A percentile compares a stretch with the other conserved stretches of the same genome.
Evolutionary conservation across 2,329 filamentous ascomycete species (phyloP).

Genomic region (Fusarium sp.): DNA sequence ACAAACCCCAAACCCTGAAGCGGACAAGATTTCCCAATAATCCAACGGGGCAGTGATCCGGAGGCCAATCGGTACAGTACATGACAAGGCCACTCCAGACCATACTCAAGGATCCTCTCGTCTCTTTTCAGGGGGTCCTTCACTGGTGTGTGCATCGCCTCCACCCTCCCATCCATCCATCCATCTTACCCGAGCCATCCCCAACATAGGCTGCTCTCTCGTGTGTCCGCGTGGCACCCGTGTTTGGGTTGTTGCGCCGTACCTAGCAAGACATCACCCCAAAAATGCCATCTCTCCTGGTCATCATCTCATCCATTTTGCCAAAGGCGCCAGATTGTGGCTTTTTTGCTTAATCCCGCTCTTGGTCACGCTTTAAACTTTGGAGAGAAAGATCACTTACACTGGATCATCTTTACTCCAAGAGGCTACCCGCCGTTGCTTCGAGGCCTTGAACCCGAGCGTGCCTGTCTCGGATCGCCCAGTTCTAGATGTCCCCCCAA

Average conservation of each 20-base stretch:
- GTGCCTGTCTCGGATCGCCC: constrained; percentile 4
- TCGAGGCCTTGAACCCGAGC: constrained; percentile 13
- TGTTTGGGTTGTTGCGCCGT: not conserved
- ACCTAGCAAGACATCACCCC: not conserved
- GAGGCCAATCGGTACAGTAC: constrained; percentile 22
- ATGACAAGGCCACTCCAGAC: not conserved
- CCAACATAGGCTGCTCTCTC: constrained; percentile 24
- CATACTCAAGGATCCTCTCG: constrained; percentile 12
- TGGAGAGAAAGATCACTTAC: not conserved
- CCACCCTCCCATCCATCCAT: constrained; percentile 25
- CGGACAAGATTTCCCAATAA: constrained; percentile 20
- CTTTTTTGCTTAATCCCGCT: constrained; percentile 1
- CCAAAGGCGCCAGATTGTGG: not conserved
- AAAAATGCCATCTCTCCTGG: not conserved
- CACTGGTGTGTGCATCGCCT: constrained; percentile 23
- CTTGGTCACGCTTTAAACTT: not conserved
- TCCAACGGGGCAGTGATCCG: constrained; percentile 32
- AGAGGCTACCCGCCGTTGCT: constrained; percentile 36
- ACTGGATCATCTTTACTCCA: constrained; percentile 25
- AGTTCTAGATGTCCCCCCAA: constrained; percentile 22
- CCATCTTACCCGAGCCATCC: constrained; percentile 29
- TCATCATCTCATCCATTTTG: not conserved
- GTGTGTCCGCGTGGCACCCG: constrained; percentile 37
- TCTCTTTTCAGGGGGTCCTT: constrained; percentile 28
- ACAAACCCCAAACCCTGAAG: constrained; percentile 2